Evolutionary conservation across 2,329 filamentous ascomycete species (phyloP).

Genomic region (Monilinia vaccinii-corymbosi): DNA sequence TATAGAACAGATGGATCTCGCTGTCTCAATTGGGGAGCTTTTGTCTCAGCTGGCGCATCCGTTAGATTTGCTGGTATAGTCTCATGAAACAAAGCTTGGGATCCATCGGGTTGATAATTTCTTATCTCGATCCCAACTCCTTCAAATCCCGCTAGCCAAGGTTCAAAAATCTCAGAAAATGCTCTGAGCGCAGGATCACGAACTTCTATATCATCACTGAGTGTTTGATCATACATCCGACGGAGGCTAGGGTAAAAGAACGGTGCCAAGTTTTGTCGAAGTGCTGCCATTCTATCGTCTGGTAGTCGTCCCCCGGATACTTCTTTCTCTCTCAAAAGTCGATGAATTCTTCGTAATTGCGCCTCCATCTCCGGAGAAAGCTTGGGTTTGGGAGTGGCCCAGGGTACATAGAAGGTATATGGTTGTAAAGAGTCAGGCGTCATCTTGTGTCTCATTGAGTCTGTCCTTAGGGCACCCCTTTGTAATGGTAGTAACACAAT

Average conservation of each 20-base stretch:
- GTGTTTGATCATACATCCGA: constrained; percentile 4
- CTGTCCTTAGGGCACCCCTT: background rate
- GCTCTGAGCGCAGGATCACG: background rate
- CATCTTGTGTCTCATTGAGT: background rate
- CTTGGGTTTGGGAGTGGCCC: background rate
- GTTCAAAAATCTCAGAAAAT: background rate
- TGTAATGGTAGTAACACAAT: background rate
- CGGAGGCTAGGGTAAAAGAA: constrained; percentile 1
- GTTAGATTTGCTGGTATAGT: background rate
- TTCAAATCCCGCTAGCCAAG: constrained; percentile 4
- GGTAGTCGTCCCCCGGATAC: background rate
- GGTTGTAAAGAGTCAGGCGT: background rate
- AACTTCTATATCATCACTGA: background rate
- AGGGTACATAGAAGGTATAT: constrained; percentile 1
- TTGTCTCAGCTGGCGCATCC: background rate
- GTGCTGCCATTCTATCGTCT: background rate
- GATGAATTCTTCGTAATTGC: background rate
- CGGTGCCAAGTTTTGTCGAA: background rate
- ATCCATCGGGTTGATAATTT: background rate
- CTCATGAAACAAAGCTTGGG: background rate
- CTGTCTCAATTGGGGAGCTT: background rate
- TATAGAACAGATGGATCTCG: constrained; percentile 4
- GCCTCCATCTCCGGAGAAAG: background rate
- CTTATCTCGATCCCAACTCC: constrained; percentile 3
- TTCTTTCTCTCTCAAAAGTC: background rate